Conservation (phyloP, 768 basidiomycete genomes). For the Xerocomellus chrysenteron region DNA sequence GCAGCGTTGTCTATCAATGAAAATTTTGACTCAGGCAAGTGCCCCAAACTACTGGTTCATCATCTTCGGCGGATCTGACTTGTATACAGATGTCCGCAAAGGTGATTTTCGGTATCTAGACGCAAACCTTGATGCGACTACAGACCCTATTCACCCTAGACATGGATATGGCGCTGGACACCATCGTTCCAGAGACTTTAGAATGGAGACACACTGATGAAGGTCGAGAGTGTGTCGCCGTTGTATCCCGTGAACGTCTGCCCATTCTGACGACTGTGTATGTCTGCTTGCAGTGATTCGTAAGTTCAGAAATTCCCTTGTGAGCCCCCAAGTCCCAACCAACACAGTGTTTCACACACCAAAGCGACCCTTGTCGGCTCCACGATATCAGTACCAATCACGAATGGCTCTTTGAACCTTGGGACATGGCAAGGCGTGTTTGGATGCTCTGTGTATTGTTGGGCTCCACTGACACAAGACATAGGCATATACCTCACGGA, state of each 20-base stretch:
- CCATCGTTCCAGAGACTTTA: conserved; percentile 80
- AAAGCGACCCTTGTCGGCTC: conserved; percentile 85
- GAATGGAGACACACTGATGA: conserved; percentile 88
- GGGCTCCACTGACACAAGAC: not conserved
- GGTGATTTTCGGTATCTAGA: conserved; percentile 30
- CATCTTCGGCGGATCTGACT: conserved; percentile 4
- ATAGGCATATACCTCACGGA: conserved; percentile 85
- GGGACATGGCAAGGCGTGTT: conserved; percentile 89
- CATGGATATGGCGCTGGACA: conserved; percentile 94
- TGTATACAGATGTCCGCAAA: conserved; percentile 41
- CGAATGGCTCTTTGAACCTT: conserved; percentile 70
- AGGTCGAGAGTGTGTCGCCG: conserved; percentile 70
- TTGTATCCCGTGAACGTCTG: not conserved
- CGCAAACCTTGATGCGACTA: conserved; percentile 25
- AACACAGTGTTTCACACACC: conserved; percentile 78
- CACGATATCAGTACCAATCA: conserved; percentile 81
- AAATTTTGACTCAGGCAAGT: conserved; percentile 77
- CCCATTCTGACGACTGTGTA: conserved; percentile 2
- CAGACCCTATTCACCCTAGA: conserved; percentile 49
- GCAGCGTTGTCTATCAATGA: conserved; percentile 85
- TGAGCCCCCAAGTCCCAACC: not conserved
- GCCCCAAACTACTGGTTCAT: not conserved
- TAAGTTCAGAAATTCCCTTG: conserved; percentile 36
- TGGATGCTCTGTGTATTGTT: not conserved
- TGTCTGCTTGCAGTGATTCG: conserved; percentile 61